Evolutionary conservation across 2,329 filamentous ascomycete genomes (phyloP).

Genomic region (Botryosphaeria agaves): DNA sequence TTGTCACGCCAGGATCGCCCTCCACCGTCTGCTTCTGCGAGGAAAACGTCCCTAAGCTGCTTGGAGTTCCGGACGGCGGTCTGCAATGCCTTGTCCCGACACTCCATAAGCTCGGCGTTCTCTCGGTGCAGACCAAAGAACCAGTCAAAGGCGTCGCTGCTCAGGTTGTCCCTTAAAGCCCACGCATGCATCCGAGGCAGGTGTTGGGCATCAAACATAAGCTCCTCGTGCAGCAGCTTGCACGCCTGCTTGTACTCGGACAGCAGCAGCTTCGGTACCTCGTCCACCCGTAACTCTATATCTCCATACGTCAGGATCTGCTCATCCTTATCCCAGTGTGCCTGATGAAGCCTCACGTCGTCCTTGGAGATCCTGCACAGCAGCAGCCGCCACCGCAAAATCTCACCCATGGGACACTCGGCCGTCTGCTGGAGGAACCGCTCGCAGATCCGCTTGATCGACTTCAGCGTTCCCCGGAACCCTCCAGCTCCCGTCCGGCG

Average conservation of each 20-base stretch:
- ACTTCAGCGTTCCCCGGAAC: slow-evolving; percentile 1
- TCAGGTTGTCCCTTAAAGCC: not conserved
- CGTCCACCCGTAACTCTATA: not conserved
- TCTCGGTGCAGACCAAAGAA: not conserved
- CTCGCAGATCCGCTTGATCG: not conserved
- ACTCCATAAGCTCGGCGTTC: not conserved
- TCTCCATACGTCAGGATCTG: not conserved
- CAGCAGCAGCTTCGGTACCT: not conserved
- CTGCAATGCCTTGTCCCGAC: not conserved
- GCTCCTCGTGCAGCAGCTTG: not conserved
- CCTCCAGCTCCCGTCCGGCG: not conserved
- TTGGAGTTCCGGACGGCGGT: not conserved
- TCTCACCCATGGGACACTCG: not conserved
- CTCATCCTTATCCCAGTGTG: not conserved
- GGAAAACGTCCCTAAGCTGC: not conserved
- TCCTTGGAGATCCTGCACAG: not conserved
- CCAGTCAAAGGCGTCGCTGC: not conserved
- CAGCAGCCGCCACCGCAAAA: not conserved
- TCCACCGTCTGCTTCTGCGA: not conserved
- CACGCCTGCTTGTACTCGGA: too few species aligned
- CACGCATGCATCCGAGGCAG: not conserved
- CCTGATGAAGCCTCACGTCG: not conserved
- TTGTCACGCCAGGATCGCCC: not conserved
- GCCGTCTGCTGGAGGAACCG: not conserved
- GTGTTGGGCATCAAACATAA: not conserved